These are phyloP conservation scores for Botrytis cinerea DNA, from an alignment of 2,329 filamentous ascomycete genomes.

Conservation along the genomic window DNA sequence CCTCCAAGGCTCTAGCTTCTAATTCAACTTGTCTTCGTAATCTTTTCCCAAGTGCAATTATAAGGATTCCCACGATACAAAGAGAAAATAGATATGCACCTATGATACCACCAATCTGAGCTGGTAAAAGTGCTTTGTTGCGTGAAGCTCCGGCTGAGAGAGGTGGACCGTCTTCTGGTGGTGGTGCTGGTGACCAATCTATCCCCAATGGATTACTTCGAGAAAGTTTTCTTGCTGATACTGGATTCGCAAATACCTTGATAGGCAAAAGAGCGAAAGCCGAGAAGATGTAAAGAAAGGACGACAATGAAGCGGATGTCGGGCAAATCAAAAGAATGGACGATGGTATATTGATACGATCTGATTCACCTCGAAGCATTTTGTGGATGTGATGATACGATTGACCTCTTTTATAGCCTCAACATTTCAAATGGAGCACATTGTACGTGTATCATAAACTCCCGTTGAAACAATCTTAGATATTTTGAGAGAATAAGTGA, in stretches of 20 bases:
- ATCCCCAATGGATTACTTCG: conserved; percentile 39
- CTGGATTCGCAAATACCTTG: conserved; percentile 5
- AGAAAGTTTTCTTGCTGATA: not conserved
- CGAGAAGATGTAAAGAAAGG: not conserved
- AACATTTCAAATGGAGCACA: not conserved
- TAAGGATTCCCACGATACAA: conserved; percentile 67
- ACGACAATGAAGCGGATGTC: not conserved
- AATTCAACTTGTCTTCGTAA: conserved; percentile 43
- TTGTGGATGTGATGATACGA: conserved; percentile 19
- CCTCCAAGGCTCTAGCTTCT: conserved; percentile 34
- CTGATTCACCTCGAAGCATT: conserved; percentile 21
- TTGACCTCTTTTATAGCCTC: conserved; percentile 21
- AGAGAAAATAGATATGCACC: conserved; percentile 80
- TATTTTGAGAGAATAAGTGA: not conserved
- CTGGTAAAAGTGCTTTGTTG: conserved; percentile 68
- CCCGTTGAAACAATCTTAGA: conserved; percentile 15
- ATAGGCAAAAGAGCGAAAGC: not conserved
- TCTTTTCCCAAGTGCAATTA: conserved; percentile 63
- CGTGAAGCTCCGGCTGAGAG: conserved; percentile 59
- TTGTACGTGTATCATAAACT: not conserved
- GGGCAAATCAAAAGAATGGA: conserved; percentile 5
- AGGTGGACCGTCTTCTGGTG: conserved; percentile 61
- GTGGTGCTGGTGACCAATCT: conserved; percentile 57
- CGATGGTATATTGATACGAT: not conserved
- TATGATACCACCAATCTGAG: conserved; percentile 80